Conservation (phyloP, 495 filamentous ascomycete genomes). For the Tuber calosporum region DNA sequence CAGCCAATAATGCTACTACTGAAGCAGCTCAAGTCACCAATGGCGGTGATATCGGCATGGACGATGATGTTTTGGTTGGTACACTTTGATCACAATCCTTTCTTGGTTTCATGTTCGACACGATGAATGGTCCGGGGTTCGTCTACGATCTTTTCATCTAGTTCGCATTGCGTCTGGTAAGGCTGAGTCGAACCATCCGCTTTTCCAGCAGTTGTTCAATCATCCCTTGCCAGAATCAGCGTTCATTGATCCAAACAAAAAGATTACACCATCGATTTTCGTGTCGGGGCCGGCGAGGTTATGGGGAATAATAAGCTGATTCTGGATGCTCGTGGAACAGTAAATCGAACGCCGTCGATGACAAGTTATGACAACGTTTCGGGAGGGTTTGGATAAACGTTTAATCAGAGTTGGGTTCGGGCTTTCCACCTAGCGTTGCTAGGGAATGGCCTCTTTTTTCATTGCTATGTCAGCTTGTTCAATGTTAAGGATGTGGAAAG, state of each 20-base stretch:
- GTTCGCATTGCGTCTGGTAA: constrained; percentile 9
- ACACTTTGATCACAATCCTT: constrained; percentile 23
- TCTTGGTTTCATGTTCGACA: constrained; percentile 5
- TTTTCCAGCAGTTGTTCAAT: neutral
- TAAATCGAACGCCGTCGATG: constrained; percentile 29
- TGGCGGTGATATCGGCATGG: constrained; percentile 46
- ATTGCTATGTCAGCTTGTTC: neutral
- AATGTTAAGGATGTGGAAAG: neutral
- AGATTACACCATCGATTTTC: neutral
- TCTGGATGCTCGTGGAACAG: constrained; percentile 20
- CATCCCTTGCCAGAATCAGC: neutral
- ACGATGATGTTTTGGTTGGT: constrained; percentile 46
- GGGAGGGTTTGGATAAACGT: neutral
- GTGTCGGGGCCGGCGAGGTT: constrained; percentile 31
- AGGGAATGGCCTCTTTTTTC: neutral
- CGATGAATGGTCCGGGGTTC: neutral
- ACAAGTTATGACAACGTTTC: neutral
- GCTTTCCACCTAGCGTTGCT: neutral
- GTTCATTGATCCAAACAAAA: neutral
- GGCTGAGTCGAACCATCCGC: constrained; percentile 15
- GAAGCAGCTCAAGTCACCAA: constrained; percentile 46
- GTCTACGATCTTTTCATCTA: neutral
- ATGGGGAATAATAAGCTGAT: constrained; percentile 41
- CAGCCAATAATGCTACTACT: constrained; percentile 43
- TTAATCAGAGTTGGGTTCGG: neutral